Evolutionary conservation across 225 moss, liverwort and hornwort species (phyloP).

Genomic region (Bryum argenteum): DNA sequence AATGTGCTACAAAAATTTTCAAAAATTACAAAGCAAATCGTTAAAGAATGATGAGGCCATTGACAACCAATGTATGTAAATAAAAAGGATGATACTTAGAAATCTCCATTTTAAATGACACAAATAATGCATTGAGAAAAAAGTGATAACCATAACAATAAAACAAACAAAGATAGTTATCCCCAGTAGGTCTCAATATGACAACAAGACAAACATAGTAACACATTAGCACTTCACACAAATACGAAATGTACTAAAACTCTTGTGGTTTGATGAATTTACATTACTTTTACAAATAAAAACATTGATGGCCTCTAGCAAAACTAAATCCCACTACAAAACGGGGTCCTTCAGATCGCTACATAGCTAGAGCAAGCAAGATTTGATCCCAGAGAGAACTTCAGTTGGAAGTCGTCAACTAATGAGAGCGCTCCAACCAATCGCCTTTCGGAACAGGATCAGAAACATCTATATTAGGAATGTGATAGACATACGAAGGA

Average conservation of each 20-base stretch:
- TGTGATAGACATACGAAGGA: conserved; percentile 76
- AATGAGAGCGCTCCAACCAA: conserved; percentile 53
- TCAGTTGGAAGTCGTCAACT: background rate
- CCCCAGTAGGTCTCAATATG: too few relatives aligned
- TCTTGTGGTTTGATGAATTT: background rate
- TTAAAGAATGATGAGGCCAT: too few relatives aligned
- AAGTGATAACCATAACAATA: too few relatives aligned
- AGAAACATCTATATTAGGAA: conserved; percentile 68
- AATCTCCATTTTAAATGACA: too few relatives aligned
- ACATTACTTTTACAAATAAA: background rate
- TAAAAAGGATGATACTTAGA: too few relatives aligned
- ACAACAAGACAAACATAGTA: background rate
- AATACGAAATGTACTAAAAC: background rate
- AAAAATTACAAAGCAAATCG: too few relatives aligned
- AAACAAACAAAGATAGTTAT: too few relatives aligned
- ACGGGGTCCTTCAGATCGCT: background rate
- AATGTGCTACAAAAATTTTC: too few relatives aligned
- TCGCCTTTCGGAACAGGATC: conserved; percentile 80
- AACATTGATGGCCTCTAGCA: conserved; percentile 1
- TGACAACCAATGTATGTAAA: too few relatives aligned
- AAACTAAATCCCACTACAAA: conserved; percentile 20
- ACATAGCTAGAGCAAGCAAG: background rate
- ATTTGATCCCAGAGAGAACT: background rate
- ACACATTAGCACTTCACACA: too few relatives aligned
- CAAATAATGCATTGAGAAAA: too few relatives aligned